phyloP scores from a whole-genome alignment of 257 asterid genomes.

The Nicotiana noctiflora region DNA sequence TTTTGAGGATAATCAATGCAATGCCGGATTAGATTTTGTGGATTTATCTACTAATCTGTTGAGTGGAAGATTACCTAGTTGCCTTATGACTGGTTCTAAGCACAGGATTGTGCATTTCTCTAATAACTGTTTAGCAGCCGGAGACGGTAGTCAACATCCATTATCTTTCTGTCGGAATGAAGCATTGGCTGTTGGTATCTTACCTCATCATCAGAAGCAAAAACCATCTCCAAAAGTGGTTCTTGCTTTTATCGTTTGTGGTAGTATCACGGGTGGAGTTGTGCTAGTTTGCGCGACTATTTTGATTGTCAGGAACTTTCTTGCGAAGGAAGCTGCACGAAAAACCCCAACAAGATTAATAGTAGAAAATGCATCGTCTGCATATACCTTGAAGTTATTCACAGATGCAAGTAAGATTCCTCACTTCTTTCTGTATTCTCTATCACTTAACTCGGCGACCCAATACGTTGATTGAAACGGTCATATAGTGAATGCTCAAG shows the following conservation, averaged over 20 bases:
- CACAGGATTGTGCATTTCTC: conserved; percentile 29
- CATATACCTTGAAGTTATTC: conserved; percentile 63
- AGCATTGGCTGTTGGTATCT: conserved; percentile 78
- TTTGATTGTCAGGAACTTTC: conserved; percentile 38
- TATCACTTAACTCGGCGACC: background rate
- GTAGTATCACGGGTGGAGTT: conserved; percentile 43
- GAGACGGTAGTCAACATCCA: conserved; percentile 47
- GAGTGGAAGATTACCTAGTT: conserved; percentile 64
- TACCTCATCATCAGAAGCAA: conserved; percentile 41
- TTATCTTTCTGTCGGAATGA: conserved; percentile 55
- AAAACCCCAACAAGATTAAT: conserved; percentile 30
- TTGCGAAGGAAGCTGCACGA: conserved; percentile 23
- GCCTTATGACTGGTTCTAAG: conserved; percentile 35
- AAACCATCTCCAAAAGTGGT: conserved; percentile 28
- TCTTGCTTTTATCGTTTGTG: conserved; percentile 44
- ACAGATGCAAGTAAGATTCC: conserved; percentile 70
- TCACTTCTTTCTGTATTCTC: background rate
- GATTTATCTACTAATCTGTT: conserved; percentile 64
- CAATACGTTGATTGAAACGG: too few species aligned
- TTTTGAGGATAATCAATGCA: conserved; percentile 45
- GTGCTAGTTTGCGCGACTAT: conserved; percentile 29
- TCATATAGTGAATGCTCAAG: too few species aligned
- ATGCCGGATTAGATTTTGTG: conserved; percentile 43
- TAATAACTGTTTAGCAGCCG: conserved; percentile 51
- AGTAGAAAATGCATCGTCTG: conserved; percentile 42